Percentiles rank a stretch among this genome's conserved stretches.
phyloP scores from a whole-genome alignment of 2,329 filamentous ascomycete genomes.

The Bipolaris sorokiniana region DNA sequence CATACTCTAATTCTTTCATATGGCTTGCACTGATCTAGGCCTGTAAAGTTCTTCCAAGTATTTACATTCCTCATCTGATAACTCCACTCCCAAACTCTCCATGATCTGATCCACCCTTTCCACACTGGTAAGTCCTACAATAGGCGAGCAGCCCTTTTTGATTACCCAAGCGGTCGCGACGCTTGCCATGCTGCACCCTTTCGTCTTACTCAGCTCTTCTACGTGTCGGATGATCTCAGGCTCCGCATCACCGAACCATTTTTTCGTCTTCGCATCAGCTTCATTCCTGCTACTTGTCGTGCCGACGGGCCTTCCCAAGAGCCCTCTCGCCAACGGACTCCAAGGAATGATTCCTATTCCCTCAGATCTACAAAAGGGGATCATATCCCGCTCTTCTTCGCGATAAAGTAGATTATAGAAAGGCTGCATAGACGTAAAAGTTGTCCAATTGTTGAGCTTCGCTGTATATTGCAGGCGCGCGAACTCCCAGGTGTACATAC shows the following conservation, averaged over 20 bases:
- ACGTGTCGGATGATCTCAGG: not conserved
- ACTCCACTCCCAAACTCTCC: not conserved
- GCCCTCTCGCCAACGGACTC: not conserved
- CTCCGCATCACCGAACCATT: not conserved
- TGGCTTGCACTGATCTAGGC: not conserved
- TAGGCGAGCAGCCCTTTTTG: not conserved
- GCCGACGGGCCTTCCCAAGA: not conserved
- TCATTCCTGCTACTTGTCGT: not conserved
- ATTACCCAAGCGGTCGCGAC: not conserved
- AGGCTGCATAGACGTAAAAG: not conserved
- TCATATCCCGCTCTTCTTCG: not conserved
- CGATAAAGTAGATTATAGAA: not conserved
- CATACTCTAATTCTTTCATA: not conserved
- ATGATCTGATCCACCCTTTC: not conserved
- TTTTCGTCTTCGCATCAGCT: not conserved
- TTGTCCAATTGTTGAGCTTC: not conserved
- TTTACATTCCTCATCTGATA: not conserved
- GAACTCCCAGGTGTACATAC: constrained; percentile 7
- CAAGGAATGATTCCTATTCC: not conserved
- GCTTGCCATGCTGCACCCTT: not conserved
- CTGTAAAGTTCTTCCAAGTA: not conserved
- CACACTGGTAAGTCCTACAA: not conserved
- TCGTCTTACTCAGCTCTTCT: not conserved
- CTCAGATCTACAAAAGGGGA: not conserved
- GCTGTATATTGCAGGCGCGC: not conserved